Evolutionary conservation across 805 yeast genomes (phyloP).

Genomic region (Suhomyces pyralidae): DNA sequence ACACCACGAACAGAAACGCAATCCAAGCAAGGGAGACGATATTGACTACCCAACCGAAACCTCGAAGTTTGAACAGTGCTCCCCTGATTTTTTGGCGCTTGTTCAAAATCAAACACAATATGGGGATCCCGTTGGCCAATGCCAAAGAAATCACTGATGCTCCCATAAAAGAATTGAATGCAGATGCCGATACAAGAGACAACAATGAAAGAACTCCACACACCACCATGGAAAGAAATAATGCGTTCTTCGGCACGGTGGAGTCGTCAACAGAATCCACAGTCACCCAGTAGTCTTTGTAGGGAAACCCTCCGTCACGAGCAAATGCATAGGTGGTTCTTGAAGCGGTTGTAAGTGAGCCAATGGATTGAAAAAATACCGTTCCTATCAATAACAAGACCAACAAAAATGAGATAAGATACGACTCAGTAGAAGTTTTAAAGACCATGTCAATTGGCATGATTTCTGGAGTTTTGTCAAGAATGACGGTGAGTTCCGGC

Average conservation of each 20-base stretch:
- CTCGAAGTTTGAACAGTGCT: slow-evolving; percentile 61
- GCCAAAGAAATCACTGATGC: slow-evolving; percentile 75
- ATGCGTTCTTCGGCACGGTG: slow-evolving; percentile 67
- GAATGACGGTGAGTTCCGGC: slow-evolving; percentile 57
- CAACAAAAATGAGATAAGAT: slow-evolving; percentile 64
- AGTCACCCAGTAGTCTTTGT: slow-evolving; percentile 58
- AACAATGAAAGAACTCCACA: slow-evolving; percentile 59
- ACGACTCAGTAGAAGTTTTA: slow-evolving; percentile 65
- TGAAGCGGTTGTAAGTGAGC: slow-evolving; percentile 77
- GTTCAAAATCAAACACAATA: slow-evolving; percentile 57
- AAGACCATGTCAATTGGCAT: slow-evolving; percentile 80
- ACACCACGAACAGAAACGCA: slow-evolving; percentile 51
- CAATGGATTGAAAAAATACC: slow-evolving; percentile 71
- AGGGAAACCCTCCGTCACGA: slow-evolving; percentile 78
- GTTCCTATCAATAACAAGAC: slow-evolving; percentile 67
- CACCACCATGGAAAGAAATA: slow-evolving; percentile 60
- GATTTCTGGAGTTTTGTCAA: slow-evolving; percentile 60
- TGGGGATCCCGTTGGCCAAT: slow-evolving; percentile 75
- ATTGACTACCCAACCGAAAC: slow-evolving; percentile 64
- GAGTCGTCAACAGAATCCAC: slow-evolving; percentile 57
- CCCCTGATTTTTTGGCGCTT: slow-evolving; percentile 62
- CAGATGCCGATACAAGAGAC: slow-evolving; percentile 66
- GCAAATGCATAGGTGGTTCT: slow-evolving; percentile 81
- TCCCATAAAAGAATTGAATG: slow-evolving; percentile 81
- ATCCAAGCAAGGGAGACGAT: slow-evolving; percentile 60